Percentiles rank a stretch among this genome's conserved stretches.
These are phyloP conservation scores for Fusarium devonianum DNA, from an alignment of 2,329 filamentous ascomycete genomes.

Conservation along the genomic window DNA sequence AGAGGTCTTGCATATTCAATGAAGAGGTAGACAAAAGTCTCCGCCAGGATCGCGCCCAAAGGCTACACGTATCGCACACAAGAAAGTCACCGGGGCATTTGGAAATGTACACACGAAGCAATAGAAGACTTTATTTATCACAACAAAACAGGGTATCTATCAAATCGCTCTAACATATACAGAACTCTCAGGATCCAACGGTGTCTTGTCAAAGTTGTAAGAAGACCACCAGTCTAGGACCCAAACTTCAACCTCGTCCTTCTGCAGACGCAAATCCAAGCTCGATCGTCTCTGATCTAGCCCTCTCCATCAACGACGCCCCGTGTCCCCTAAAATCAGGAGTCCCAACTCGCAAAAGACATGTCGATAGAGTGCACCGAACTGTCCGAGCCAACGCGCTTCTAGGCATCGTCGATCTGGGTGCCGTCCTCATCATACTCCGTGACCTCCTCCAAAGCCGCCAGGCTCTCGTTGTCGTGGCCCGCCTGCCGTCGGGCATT, in stretches of 20 bases:
- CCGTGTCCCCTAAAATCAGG: slow-evolving; percentile 4
- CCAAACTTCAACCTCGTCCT: neutral
- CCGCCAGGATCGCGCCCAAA: too few relatives aligned
- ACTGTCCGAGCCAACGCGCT: slow-evolving; percentile 13
- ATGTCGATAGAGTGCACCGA: slow-evolving; percentile 1
- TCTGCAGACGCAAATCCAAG: neutral
- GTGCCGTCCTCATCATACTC: slow-evolving; percentile 43
- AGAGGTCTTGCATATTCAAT: too few relatives aligned
- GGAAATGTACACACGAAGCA: neutral
- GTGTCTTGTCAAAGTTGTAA: neutral
- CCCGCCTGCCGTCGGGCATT: slow-evolving; percentile 26
- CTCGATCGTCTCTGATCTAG: neutral
- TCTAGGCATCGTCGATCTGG: slow-evolving; percentile 43
- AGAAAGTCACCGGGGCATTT: too few relatives aligned
- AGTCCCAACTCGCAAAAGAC: slow-evolving; percentile 10
- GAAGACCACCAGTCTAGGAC: neutral
- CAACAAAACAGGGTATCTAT: slow-evolving; percentile 23
- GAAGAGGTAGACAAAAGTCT: too few relatives aligned
- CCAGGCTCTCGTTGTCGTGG: slow-evolving; percentile 34
- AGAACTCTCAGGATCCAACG: slow-evolving; percentile 20
- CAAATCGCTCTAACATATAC: slow-evolving; percentile 10
- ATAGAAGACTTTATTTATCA: neutral
- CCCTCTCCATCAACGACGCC: neutral
- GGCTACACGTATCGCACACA: too few relatives aligned
- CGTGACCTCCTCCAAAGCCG: slow-evolving; percentile 39